phyloP scores from a whole-genome alignment of 768 basidiomycete species.

The Wakefieldia striispora region DNA sequence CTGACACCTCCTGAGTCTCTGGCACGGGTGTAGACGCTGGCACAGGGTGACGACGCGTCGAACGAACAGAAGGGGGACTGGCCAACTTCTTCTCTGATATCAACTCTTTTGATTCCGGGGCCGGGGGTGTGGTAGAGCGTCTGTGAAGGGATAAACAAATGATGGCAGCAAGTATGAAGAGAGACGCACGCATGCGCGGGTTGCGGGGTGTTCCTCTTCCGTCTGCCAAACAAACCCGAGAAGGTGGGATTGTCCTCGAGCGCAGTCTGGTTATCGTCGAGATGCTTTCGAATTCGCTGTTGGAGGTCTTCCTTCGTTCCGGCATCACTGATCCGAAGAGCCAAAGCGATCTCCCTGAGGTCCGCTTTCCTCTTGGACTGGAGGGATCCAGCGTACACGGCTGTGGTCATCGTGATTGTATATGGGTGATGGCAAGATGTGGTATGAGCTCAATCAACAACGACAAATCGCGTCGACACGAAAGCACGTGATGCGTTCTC shows the following conservation, averaged over 20 bases:
- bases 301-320: conserved; percentile 67
- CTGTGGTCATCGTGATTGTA: conserved; percentile 38
- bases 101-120: conserved; percentile 11
- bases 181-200: conserved; percentile 11
- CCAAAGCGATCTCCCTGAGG: conserved; percentile 57
- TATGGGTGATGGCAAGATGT: background rate
- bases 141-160: conserved; percentile 1
- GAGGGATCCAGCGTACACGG: conserved; percentile 50
- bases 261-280: conserved; percentile 50
- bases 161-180: background rate
- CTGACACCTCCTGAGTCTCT: conserved; percentile 51
- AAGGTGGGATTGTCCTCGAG: conserved; percentile 60
- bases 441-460: conserved; percentile 26
- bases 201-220: conserved; percentile 35
- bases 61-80: conserved; percentile 20
- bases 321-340: conserved; percentile 48
- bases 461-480: conserved; percentile 29
- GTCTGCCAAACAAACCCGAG: conserved; percentile 47
- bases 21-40: conserved; percentile 47
- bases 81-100: conserved; percentile 12
- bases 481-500: conserved; percentile 20
- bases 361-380: conserved; percentile 69
- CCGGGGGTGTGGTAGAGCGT: conserved; percentile 19
- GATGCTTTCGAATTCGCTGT: conserved; percentile 58
- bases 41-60: conserved; percentile 19